phyloP scores from a whole-genome alignment of 176 grass and related monocot genomes.

The Aegilops sharonensis region DNA sequence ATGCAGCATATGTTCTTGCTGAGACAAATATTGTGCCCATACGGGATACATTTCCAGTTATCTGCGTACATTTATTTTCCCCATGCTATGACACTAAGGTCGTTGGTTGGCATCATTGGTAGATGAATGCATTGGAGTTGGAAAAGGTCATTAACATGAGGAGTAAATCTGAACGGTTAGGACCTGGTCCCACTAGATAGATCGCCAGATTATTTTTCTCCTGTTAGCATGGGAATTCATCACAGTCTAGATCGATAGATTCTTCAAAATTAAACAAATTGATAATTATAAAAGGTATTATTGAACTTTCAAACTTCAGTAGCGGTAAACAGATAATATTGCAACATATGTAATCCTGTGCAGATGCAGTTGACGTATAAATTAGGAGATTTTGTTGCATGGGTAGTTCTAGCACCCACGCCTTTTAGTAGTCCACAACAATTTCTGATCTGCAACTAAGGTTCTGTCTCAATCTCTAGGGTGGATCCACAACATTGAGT shows the following conservation, averaged over 20 bases:
- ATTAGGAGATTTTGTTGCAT: slow-evolving; percentile 12
- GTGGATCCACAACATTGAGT: no score
- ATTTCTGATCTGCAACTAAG: background rate
- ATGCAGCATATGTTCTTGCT: background rate
- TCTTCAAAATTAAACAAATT: background rate
- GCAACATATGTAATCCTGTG: background rate
- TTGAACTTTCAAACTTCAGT: background rate
- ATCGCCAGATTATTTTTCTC: background rate
- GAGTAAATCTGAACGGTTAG: background rate
- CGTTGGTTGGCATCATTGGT: background rate
- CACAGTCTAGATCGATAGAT: background rate
- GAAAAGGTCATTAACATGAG: background rate
- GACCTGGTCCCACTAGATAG: background rate
- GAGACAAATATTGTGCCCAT: background rate
- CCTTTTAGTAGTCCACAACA: background rate
- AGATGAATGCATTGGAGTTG: background rate
- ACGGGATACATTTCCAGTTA: background rate
- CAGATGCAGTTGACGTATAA: background rate
- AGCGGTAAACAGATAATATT: background rate
- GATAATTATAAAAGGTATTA: background rate
- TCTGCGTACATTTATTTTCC: background rate
- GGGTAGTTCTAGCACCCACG: slow-evolving; percentile 11
- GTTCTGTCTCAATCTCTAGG: background rate
- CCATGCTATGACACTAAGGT: background rate
- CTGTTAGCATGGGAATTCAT: background rate